Base-by-base conservation (phyloP, 768 basidiomycete genomes). In the Fistulinella prunicolor region DNA sequence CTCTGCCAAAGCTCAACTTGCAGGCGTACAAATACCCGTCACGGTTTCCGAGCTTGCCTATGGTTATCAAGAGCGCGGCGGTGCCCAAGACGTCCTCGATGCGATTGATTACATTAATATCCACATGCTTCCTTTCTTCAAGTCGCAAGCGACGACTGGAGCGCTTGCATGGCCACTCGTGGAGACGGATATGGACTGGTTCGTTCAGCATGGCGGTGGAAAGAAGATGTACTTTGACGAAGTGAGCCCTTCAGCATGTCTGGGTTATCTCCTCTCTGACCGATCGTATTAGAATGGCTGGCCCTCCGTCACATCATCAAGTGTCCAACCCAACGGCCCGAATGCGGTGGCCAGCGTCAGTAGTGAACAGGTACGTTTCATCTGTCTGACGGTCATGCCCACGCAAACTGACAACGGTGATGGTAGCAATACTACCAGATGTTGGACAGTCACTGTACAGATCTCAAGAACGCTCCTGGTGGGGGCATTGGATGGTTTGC, bases 401-500 rank as follows among this genome's bases (percentile, higher is more conserved):
- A 1, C 22, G 40, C 13, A 13, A 38, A 14, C 23, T 51, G 50
- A 50, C 17, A 2, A n/a, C 12, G 28, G 4, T 47, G 17, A 20
- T 34, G 32, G 19, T 44, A 56, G 52, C 53, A 86, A 47, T 89
- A 88, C 58, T 88, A 72, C 51, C 64, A 65, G 17, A 63, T 89
- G 12, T 75, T 89, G 14, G 85, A 90, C 54, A 61, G 70, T 1
- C 76, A 84, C 46, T 89, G 87, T 58, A 57, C 69, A 9, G 73
- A 80, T 56, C 72, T 89, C 58, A 89, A 89, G 66, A 58, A 53
- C 0, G 77, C 78, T 21, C 51, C 66, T 23, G 77, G 76, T 3
- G 85, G 85, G 19, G 85, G 85, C 20, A 69, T 89, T 29, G 85
- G 87, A 10, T 90, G 87, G 88, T 90, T 90, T 56, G 85, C 84